A percentile compares a stretch with the other conserved stretches of the same genome.
Evolutionary conservation across 352 stramenopile genomes (phyloP).

Genomic region (Phytophthora melonis): DNA sequence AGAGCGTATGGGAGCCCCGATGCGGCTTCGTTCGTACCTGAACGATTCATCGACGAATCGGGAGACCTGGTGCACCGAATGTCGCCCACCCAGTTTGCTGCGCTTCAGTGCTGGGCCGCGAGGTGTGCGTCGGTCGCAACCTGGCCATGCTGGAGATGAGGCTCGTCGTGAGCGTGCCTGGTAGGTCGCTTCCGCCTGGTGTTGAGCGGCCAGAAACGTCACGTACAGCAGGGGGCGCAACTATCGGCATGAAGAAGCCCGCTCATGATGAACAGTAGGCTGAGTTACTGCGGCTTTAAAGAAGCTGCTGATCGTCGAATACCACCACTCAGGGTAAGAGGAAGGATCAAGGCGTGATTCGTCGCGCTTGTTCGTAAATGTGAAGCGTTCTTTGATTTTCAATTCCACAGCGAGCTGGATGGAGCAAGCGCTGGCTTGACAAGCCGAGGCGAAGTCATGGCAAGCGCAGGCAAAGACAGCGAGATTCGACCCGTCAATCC

Average conservation of each 20-base stretch:
- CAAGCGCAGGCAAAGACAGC: too few relatives aligned
- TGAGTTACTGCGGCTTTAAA: conserved; percentile 1
- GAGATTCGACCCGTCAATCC: too few relatives aligned
- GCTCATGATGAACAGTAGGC: conserved; percentile 29
- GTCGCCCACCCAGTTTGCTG: conserved; percentile 23
- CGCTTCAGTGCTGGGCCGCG: conserved; percentile 39
- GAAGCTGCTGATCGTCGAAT: not conserved
- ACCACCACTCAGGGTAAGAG: too few relatives aligned
- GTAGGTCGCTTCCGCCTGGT: conserved; percentile 53
- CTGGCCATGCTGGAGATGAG: conserved; percentile 79
- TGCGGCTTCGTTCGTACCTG: conserved; percentile 39
- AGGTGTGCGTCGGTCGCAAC: conserved; percentile 30
- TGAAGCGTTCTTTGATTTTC: too few relatives aligned
- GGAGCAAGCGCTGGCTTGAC: too few relatives aligned
- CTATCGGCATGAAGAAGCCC: conserved; percentile 47
- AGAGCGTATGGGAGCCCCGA: conserved; percentile 45
- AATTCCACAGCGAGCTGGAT: too few relatives aligned
- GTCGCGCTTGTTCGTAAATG: too few relatives aligned
- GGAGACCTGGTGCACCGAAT: conserved; percentile 24
- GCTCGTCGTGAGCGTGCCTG: conserved; percentile 44
- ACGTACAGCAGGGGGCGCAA: conserved; percentile 47
- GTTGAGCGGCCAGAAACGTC: conserved; percentile 31
- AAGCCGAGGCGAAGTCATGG: too few relatives aligned
- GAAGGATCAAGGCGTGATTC: too few relatives aligned
- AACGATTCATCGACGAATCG: conserved; percentile 42